Base-by-base conservation (phyloP, 73 alveolate genomes). In the Paramecium pentaurelia region DNA sequence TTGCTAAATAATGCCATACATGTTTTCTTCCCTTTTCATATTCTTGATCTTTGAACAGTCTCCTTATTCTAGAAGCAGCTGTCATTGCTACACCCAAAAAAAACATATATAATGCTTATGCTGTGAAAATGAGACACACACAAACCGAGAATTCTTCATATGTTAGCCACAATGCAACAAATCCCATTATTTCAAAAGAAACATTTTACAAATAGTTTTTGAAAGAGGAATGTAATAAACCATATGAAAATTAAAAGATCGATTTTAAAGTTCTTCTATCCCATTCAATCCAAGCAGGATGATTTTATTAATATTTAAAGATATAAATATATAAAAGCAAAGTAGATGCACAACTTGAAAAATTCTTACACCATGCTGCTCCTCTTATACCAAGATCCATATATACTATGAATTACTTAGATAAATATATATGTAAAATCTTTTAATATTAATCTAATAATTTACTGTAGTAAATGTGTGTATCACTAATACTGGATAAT, bases 251-350 rank as follows among this genome's bases (percentile, higher is more conserved):
- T 38, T 36, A 8, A 10, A 75, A 25, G 1, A 75, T 75, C 18
- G 88, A 75, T 34, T 75, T 75, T 75, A 75, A 75, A 36, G 38
- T 25, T 36, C 88, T 30, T 37, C 60, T 75, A n/a, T 75, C 88
- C 88, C 88, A 75, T 75, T 75, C 88, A 34, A 75, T 30, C 88
- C 88, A 75, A 9, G 88, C 88, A 32, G 88, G 88, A 37, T 75
- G 88, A 14, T 36, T 30, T 36, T 27, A 7, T 75, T 75, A 42
- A 20, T 75, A 75, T 75, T 75, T 75, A 38, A 38, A 75, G 16
- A 75, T 75, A 20, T 38, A 75, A 12, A 75, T 22, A 38, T 75
- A 75, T 10, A 75, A 12, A 6, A 75, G 34, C 14, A 75, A 14
- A 10, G 68, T 10, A 3, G 68, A 38, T 11, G 88, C 18, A 75